Percentiles rank a stretch among this genome's conserved stretches.
These are phyloP conservation scores for Agapanthus africanus DNA, from an alignment of 106 monocot genomes.

Conservation along the genomic window DNA sequence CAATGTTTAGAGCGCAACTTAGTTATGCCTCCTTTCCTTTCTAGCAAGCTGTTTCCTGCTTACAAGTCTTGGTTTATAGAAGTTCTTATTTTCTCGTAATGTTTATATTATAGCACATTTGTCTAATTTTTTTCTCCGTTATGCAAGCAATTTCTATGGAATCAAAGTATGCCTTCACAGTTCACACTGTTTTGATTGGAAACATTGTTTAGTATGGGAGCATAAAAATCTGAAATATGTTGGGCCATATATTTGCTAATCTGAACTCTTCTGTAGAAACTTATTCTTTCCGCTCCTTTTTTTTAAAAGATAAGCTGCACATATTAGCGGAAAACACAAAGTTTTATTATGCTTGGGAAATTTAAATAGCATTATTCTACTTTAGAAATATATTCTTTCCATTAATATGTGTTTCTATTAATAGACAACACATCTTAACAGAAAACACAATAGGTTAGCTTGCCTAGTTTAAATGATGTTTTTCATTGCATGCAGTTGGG, in stretches of 20 bases:
- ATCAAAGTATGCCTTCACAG: background rate
- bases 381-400: too few species aligned
- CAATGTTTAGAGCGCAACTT: background rate
- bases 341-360: too few species aligned
- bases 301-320: background rate
- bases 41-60: background rate
- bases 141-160: background rate
- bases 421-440: too few species aligned
- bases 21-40: background rate
- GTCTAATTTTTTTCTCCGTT: background rate
- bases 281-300: background rate
- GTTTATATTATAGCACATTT: background rate
- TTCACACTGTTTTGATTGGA: background rate
- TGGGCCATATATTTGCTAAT: background rate
- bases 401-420: too few species aligned
- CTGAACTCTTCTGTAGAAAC: background rate
- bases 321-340: background rate
- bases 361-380: too few species aligned
- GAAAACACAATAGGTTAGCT: background rate
- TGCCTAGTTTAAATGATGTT: constrained; percentile 1
- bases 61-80: background rate
- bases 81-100: background rate
- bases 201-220: background rate
- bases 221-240: background rate
- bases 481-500: constrained; percentile 60